phyloP scores from a whole-genome alignment of 306 rosid species.

The Citrullus mucosospermus region DNA sequence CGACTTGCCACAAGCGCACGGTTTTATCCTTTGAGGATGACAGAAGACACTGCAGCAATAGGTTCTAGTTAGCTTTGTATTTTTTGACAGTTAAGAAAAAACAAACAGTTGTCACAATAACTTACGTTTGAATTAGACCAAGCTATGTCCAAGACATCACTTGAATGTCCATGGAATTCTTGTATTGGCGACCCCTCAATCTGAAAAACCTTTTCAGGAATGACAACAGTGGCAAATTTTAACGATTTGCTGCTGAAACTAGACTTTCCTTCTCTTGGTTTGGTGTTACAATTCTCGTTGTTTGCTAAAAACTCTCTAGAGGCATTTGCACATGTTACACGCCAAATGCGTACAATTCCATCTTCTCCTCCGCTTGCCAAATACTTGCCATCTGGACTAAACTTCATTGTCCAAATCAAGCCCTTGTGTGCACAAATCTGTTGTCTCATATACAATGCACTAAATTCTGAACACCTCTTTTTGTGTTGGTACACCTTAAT shows the following conservation, averaged over 20 bases:
- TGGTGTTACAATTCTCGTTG: slow-evolving; percentile 12
- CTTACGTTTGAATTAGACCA: slow-evolving; percentile 92
- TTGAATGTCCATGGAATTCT: slow-evolving; percentile 57
- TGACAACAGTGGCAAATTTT: slow-evolving; percentile 25
- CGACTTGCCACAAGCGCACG: slow-evolving; percentile 73
- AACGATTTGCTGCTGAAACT: slow-evolving; percentile 27
- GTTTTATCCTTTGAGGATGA: slow-evolving; percentile 91
- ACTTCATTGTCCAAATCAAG: slow-evolving; percentile 69
- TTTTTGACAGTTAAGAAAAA: background rate
- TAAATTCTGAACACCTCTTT: slow-evolving; percentile 48
- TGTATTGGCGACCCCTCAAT: slow-evolving; percentile 61
- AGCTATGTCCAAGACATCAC: slow-evolving; percentile 80
- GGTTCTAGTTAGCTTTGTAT: slow-evolving; percentile 11
- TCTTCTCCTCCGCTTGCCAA: slow-evolving; percentile 95
- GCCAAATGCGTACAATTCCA: slow-evolving; percentile 70
- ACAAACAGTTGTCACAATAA: background rate
- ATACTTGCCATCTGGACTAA: slow-evolving; percentile 72
- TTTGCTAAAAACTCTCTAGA: slow-evolving; percentile 23
- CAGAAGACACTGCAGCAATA: slow-evolving; percentile 55
- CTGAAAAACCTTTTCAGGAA: slow-evolving; percentile 57
- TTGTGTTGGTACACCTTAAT: slow-evolving; percentile 38
- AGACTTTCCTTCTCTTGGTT: slow-evolving; percentile 25
- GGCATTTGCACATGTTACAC: slow-evolving; percentile 23
- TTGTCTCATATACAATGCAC: slow-evolving; percentile 57
- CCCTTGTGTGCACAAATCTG: slow-evolving; percentile 73